Conservation (phyloP, 495 filamentous ascomycete genomes). For the Podospora pseudoanserina region DNA sequence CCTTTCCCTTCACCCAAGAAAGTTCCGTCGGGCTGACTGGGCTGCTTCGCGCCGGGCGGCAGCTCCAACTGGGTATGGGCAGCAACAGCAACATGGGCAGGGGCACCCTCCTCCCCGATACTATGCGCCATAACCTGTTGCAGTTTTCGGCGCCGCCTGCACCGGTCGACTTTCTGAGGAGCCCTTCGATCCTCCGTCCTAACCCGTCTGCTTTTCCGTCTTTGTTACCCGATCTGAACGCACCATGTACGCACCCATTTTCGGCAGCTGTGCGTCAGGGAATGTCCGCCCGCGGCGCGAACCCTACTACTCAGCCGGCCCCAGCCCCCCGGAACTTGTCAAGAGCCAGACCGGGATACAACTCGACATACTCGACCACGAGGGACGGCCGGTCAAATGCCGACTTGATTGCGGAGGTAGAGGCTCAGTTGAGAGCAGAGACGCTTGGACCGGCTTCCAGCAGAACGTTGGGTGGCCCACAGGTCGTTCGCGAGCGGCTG, state of each 20-base stretch:
- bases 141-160: not conserved
- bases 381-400: not conserved
- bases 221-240: not conserved
- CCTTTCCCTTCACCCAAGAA: not conserved
- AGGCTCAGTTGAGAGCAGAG: not conserved
- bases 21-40: not conserved
- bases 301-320: too few relatives aligned
- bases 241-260: not conserved
- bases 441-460: not conserved
- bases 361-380: not conserved
- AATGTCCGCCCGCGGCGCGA: too few relatives aligned
- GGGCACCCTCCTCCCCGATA: conserved; percentile 4
- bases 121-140: not conserved
- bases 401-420: not conserved
- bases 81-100: not conserved
- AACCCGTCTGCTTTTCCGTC: not conserved
- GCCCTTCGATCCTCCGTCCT: not conserved
- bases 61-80: not conserved
- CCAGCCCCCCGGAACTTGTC: too few relatives aligned
- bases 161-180: not conserved
- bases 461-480: too few relatives aligned
- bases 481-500: too few relatives aligned
- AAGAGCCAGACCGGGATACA: not conserved
- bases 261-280: too few relatives aligned
- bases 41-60: conserved; percentile 2